Percentiles rank a stretch among this genome's conserved stretches.
phyloP scores from a whole-genome alignment of 371 early-diverging fungal species.

The Mortierella sp. region DNA sequence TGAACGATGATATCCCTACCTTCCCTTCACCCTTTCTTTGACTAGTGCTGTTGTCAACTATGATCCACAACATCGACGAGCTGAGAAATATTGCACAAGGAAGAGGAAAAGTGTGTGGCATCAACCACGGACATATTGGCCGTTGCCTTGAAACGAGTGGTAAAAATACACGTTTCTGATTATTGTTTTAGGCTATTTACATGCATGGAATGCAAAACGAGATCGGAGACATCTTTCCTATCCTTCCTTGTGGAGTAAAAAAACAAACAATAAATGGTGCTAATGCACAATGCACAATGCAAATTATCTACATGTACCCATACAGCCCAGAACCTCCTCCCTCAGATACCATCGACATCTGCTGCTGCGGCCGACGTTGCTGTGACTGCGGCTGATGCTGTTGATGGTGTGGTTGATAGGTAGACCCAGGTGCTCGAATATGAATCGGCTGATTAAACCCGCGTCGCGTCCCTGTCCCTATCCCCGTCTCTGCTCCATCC shows the following conservation, averaged over 20 bases:
- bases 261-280: background rate
- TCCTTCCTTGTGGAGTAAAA: background rate
- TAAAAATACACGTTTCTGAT: background rate
- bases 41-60: too few species aligned
- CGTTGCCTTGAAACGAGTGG: background rate
- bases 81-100: too few species aligned
- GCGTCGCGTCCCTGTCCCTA: background rate
- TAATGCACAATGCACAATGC: background rate
- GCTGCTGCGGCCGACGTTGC: background rate
- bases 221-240: background rate
- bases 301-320: slow-evolving; percentile 33
- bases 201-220: background rate
- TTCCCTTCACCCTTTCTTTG: too few species aligned
- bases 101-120: too few species aligned
- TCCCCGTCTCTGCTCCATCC: background rate
- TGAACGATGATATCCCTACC: too few species aligned
- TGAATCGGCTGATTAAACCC: slow-evolving; percentile 15
- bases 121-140: too few species aligned
- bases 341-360: background rate
- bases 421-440: slow-evolving; percentile 1
- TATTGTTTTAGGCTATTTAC: background rate
- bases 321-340: slow-evolving; percentile 13
- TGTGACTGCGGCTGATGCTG: background rate
- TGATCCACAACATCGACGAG: too few species aligned
- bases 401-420: background rate